A percentile compares a stretch with the other conserved stretches of the same genome.
Conservation (phyloP, 106 monocot species). For the Gastrodia elata region DNA sequence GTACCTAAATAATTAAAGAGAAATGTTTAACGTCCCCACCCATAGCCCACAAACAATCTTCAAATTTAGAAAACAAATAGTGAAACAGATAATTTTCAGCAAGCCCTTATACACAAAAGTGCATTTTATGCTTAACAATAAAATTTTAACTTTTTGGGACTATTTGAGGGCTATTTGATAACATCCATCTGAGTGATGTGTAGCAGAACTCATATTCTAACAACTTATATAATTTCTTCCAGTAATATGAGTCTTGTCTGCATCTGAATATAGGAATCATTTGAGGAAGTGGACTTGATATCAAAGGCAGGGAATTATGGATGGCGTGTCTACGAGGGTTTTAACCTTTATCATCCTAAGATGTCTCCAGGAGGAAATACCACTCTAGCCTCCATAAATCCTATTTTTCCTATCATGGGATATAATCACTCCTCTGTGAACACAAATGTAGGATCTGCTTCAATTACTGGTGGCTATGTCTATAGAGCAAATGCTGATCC, state of each 20-base stretch:
- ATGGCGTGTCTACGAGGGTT: constrained; percentile 82
- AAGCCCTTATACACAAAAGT: too few species aligned
- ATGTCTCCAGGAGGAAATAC: constrained; percentile 43
- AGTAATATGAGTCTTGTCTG: not conserved
- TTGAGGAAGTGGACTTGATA: constrained; percentile 91
- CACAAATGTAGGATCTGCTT: constrained; percentile 45
- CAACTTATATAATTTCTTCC: not conserved
- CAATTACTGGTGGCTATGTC: constrained; percentile 79
- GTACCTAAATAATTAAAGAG: too few species aligned
- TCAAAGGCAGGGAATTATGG: constrained; percentile 96
- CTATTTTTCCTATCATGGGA: constrained; percentile 74
- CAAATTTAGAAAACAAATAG: too few species aligned
- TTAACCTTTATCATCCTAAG: constrained; percentile 29
- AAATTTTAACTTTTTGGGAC: too few species aligned
- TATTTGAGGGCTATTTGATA: too few species aligned
- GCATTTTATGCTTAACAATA: too few species aligned
- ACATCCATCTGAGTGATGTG: too few species aligned
- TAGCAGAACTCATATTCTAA: too few species aligned
- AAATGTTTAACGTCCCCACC: too few species aligned
- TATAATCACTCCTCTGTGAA: constrained; percentile 61
- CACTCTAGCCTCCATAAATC: constrained; percentile 31
- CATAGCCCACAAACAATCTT: too few species aligned
- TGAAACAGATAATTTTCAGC: too few species aligned
- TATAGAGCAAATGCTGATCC: constrained; percentile 73
- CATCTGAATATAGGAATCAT: constrained; percentile 45